phyloP scores from a whole-genome alignment of 441 rosid species.

The Populus hybrid region DNA sequence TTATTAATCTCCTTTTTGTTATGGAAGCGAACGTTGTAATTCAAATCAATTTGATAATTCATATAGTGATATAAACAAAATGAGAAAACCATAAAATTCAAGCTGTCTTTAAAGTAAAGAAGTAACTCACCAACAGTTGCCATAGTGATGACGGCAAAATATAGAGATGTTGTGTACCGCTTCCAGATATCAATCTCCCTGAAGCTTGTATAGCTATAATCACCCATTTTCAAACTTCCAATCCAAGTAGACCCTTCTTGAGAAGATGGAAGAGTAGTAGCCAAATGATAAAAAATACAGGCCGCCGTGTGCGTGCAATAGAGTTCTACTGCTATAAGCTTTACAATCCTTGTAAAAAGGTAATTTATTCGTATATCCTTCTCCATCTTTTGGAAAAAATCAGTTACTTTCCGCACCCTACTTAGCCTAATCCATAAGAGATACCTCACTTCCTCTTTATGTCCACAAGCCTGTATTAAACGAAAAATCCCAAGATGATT shows the following conservation, averaged over 20 bases:
- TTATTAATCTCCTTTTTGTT: neutral
- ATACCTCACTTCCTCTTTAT: slow-evolving; percentile 63
- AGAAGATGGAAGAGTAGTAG: slow-evolving; percentile 69
- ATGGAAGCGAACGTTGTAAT: neutral
- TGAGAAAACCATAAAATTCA: neutral
- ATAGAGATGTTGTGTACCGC: slow-evolving; percentile 73
- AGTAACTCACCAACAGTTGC: slow-evolving; percentile 78
- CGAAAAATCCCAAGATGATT: neutral
- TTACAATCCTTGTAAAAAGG: slow-evolving; percentile 73
- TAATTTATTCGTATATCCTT: slow-evolving; percentile 79
- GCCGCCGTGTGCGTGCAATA: slow-evolving; percentile 94
- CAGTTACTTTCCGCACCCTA: slow-evolving; percentile 52
- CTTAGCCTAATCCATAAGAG: slow-evolving; percentile 76
- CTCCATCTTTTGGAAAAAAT: slow-evolving; percentile 63
- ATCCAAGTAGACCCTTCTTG: slow-evolving; percentile 94
- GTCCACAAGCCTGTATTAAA: slow-evolving; percentile 50
- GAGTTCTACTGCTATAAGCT: slow-evolving; percentile 75
- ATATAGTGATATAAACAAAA: neutral
- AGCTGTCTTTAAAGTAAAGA: neutral
- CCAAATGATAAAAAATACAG: slow-evolving; percentile 83
- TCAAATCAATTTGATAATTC: neutral
- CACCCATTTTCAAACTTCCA: slow-evolving; percentile 84
- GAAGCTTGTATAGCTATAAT: slow-evolving; percentile 59
- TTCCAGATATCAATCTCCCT: slow-evolving; percentile 77
- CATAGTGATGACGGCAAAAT: slow-evolving; percentile 94